Base-by-base conservation (phyloP, 108 stramenopile genomes). In the Nannochloropsis oceanica region DNA sequence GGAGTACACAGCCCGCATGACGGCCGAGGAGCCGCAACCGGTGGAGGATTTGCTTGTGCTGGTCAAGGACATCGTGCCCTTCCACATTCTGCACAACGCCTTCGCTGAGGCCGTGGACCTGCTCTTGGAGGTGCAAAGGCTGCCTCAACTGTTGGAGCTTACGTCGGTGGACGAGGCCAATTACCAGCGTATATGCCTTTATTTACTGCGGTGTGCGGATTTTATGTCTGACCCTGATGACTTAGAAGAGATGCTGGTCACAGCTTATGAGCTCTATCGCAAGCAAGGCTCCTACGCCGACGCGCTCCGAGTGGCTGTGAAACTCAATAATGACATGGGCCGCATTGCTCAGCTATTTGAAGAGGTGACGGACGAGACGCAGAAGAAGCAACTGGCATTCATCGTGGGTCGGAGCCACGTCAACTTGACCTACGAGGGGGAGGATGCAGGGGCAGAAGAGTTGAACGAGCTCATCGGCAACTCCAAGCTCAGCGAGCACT, bases 101-200 rank as follows among this genome's bases (percentile, higher is more conserved):
- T 97, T 98, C 90, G 96, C 98, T 7, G 99, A 98, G 92, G 99
- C 99, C 24, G 93, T 99, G 13, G 99, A 99, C 92, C 92, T 99
- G 27, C 89, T 99, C 82, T 94, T 99, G 88, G 99, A 99, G 92
- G 96, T 96, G 26, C 96, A 96, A 85, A 82, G 93, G 42, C 89
- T 98, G 27, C 8, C 25, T 81, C 27, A 34, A 5, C 34, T 84
- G 20, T 82, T 95, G 83, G 86, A 93, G 44, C 44, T 93, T 2
- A 73, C 59, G 22, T 73, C 59, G 12, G 94, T 99, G 44, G 96
- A 99, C 91, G 94, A 96, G 84, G 92, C 93, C 83, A 98, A 98
- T 92, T 96, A 92, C 85, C 91, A 91, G 84, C 93, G 99, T 79
- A 95, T 99, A 27, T 97, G 97, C 90, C 91, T 97, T 44, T 99